Evolutionary conservation across 2,329 filamentous ascomycete genomes (phyloP).

Genomic region (Neocatenulostroma microsporum): DNA sequence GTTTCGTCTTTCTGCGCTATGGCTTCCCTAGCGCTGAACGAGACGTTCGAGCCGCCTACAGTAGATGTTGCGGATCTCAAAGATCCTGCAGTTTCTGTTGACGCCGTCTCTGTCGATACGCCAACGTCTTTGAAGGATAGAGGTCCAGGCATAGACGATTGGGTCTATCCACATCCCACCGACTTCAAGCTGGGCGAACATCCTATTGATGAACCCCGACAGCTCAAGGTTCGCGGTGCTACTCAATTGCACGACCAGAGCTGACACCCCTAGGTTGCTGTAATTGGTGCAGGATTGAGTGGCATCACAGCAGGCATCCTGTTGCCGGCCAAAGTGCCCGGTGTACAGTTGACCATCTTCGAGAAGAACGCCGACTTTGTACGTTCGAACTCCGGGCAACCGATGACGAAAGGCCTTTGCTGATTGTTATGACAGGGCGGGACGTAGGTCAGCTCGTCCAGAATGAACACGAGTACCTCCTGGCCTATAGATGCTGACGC

Average conservation of each 20-base stretch:
- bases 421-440: no score
- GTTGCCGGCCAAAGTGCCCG: conserved; percentile 1
- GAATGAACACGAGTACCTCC: no score
- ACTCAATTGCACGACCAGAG: no score
- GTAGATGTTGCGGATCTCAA: no score
- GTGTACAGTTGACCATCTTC: not conserved
- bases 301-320: conserved; percentile 28
- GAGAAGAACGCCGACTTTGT: conserved; percentile 44
- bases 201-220: conserved; percentile 21
- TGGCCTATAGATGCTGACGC: no score
- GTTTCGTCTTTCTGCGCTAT: no score
- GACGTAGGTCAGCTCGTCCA: no score
- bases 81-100: conserved; percentile 9
- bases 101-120: conserved; percentile 5
- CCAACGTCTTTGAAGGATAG: not conserved
- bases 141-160: conserved; percentile 8
- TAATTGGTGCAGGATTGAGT: conserved; percentile 29
- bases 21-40: no score
- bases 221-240: conserved; percentile 19
- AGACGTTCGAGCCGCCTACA: no score
- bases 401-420: no score
- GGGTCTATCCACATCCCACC: conserved; percentile 23
- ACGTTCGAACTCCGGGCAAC: no score
- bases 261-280: conserved; percentile 40
- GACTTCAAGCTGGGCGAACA: conserved; percentile 24